Conservation (phyloP, 2,329 filamentous ascomycete genomes). For the Bipolaris gigantea region DNA sequence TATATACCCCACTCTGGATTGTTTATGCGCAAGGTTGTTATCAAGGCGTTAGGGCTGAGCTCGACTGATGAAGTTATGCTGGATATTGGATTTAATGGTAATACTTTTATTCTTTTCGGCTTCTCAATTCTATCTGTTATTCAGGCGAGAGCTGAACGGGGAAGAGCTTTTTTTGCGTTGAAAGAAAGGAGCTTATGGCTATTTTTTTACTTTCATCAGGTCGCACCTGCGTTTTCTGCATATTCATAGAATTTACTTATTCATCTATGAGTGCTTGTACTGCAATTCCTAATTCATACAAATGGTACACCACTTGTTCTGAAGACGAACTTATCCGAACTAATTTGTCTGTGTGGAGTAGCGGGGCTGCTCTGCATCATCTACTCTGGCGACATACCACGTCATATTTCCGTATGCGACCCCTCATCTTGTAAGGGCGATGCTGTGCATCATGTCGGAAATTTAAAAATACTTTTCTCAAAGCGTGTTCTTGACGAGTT, state of each 20-base stretch:
- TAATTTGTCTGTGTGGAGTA: background rate
- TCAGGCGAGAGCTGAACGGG: too few species aligned
- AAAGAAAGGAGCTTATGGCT: too few species aligned
- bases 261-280: too few species aligned
- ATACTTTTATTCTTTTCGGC: background rate
- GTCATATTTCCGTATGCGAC: background rate
- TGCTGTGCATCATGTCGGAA: too few species aligned
- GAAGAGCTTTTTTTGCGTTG: too few species aligned
- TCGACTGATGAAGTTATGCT: background rate
- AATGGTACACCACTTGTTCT: background rate
- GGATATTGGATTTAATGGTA: conserved; percentile 3
- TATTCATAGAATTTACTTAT: too few species aligned
- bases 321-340: background rate
- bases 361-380: background rate
- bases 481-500: background rate
- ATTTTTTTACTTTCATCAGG: too few species aligned
- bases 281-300: too few species aligned
- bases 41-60: background rate
- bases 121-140: too few species aligned
- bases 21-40: background rate
- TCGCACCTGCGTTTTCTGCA: too few species aligned
- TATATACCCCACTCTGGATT: conserved; percentile 14
- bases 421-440: background rate
- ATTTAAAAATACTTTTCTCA: too few species aligned
- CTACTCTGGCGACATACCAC: background rate